These are phyloP conservation scores for Stemphylium lycopersici DNA, from an alignment of 2,329 filamentous ascomycete species.

Conservation along the genomic window DNA sequence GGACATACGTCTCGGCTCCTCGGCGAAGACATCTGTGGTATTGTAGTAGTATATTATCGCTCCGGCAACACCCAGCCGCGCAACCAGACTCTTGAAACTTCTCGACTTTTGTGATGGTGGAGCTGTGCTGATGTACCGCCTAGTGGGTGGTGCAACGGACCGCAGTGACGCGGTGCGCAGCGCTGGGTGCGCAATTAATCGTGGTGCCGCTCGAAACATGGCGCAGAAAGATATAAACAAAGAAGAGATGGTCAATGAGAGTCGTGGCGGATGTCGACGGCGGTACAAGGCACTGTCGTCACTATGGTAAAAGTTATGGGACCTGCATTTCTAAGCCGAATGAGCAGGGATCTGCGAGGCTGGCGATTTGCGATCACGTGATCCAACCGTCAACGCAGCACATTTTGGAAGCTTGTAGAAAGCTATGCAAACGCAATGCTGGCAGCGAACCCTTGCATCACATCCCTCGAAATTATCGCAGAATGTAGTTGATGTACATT, in stretches of 20 bases:
- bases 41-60: slow-evolving; percentile 92
- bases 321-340: slow-evolving; percentile 34
- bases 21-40: slow-evolving; percentile 84
- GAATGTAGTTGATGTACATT: not conserved
- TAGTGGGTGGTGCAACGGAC: slow-evolving; percentile 41
- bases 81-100: slow-evolving; percentile 78
- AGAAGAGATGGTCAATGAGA: slow-evolving; percentile 23
- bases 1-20: slow-evolving; percentile 74
- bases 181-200: slow-evolving; percentile 48
- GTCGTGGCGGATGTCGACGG: slow-evolving; percentile 23
- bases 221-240: slow-evolving; percentile 26
- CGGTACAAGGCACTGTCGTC: slow-evolving; percentile 17
- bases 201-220: slow-evolving; percentile 61
- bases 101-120: slow-evolving; percentile 69
- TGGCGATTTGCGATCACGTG: slow-evolving; percentile 11
- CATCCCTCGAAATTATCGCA: not conserved
- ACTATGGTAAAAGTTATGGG: slow-evolving; percentile 24
- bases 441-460: not conserved
- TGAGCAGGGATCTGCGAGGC: slow-evolving; percentile 15
- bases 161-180: slow-evolving; percentile 48
- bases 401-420: not conserved
- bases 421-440: not conserved
- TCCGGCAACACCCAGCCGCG: slow-evolving; percentile 76
- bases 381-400: not conserved
- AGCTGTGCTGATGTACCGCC: slow-evolving; percentile 64